phyloP scores from a whole-genome alignment of 306 rosid genomes.

The Vicia villosa region DNA sequence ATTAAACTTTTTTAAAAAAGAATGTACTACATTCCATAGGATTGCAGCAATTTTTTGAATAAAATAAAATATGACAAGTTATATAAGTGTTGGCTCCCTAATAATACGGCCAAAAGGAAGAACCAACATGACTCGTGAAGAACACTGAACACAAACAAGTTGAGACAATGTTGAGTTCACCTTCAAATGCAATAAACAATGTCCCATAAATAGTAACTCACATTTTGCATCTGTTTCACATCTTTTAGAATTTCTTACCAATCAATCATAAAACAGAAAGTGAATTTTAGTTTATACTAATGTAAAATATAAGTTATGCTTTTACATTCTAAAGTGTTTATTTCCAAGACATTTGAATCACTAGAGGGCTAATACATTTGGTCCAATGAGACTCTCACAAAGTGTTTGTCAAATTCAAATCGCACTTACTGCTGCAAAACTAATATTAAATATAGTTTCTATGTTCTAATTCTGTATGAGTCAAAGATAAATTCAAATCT shows the following conservation, averaged over 20 bases:
- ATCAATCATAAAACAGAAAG: neutral
- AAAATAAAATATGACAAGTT: neutral
- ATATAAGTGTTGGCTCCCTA: slow-evolving; percentile 10
- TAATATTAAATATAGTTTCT: neutral
- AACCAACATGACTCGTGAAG: slow-evolving; percentile 37
- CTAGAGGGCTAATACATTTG: slow-evolving; percentile 1
- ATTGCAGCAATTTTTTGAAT: neutral
- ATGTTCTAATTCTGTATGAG: neutral
- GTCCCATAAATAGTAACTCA: slow-evolving; percentile 22
- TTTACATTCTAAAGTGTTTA: neutral
- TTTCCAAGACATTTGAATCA: neutral
- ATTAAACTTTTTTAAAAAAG: too few relatives aligned
- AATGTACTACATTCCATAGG: too few relatives aligned
- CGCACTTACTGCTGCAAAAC: neutral
- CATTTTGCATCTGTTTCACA: slow-evolving; percentile 8
- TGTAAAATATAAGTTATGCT: neutral
- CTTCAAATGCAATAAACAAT: slow-evolving; percentile 26
- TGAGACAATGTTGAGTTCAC: slow-evolving; percentile 33
- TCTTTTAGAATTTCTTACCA: neutral
- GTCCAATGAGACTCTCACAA: slow-evolving; percentile 2
- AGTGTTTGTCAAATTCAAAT: neutral
- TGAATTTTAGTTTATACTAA: neutral
- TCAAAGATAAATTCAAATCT: too few relatives aligned
- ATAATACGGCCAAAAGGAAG: slow-evolving; percentile 20
- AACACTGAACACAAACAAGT: slow-evolving; percentile 32